These are phyloP conservation scores for Monosporascus sp. DNA, from an alignment of 2,329 filamentous ascomycete genomes.

Conservation along the genomic window DNA sequence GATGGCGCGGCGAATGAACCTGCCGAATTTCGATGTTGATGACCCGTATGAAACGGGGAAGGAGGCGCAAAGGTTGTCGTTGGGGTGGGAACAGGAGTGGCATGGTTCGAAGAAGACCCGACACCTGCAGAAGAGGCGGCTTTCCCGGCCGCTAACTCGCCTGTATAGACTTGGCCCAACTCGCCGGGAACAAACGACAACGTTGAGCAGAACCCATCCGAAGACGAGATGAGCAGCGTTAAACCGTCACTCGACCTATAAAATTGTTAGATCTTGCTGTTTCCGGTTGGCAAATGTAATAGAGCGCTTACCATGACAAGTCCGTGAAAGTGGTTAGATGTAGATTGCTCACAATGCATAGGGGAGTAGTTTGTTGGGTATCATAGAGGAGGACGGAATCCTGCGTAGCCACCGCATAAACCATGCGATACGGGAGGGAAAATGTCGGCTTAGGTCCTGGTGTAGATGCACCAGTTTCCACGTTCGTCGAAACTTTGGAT, in stretches of 20 bases:
- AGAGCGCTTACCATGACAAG: constrained; percentile 70
- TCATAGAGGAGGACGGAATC: constrained; percentile 94
- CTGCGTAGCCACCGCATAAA: constrained; percentile 95
- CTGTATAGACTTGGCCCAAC: constrained; percentile 74
- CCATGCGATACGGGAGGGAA: constrained; percentile 81
- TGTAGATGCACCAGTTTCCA: constrained; percentile 43
- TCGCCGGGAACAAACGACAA: constrained; percentile 80
- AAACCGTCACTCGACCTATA: constrained; percentile 67
- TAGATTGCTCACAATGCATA: constrained; percentile 93
- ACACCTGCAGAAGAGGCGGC: constrained; percentile 34
- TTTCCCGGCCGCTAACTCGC: constrained; percentile 52
- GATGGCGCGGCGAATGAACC: constrained; percentile 55
- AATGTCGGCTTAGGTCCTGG: constrained; percentile 68
- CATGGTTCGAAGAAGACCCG: constrained; percentile 49
- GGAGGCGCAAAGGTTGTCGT: constrained; percentile 57
- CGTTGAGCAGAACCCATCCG: constrained; percentile 94
- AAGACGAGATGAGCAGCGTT: constrained; percentile 90
- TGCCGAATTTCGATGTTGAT: constrained; percentile 53
- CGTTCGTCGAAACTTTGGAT: constrained; percentile 38
- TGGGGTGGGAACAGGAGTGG: constrained; percentile 66
- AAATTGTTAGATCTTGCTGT: constrained; percentile 21
- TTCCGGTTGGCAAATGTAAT: neutral
- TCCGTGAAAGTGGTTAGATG: constrained; percentile 98
- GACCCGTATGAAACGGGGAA: constrained; percentile 49
- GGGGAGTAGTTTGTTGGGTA: constrained; percentile 89